Base-by-base conservation (phyloP, 2,329 filamentous ascomycete genomes). In the Fusarium paranaense region DNA sequence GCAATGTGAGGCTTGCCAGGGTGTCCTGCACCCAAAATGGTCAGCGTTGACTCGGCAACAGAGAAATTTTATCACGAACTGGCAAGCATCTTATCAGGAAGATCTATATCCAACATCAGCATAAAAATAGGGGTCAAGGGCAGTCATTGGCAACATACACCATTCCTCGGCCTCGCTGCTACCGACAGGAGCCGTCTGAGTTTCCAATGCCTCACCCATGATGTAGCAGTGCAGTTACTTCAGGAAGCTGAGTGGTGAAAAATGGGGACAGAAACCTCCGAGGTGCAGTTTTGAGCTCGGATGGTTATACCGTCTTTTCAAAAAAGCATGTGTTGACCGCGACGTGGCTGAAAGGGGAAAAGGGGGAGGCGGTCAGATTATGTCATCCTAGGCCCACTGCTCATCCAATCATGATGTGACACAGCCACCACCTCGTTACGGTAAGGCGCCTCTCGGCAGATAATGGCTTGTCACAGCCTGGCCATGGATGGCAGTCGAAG, bases 41-140 rank as follows among this genome's bases (percentile, higher is more conserved):
- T 75, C 47, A 75, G 70, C 58, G 57, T n/a, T 20, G 32, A 57
- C 11, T 47, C 25, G 30, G 13, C 27, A 30, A 52, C 22, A 40
- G n/a, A 27, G 35, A 11, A 27, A 6, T n/a, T 30, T 64, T 16
- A 60, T 52, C 22, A 74, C 72, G 45, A 70, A 74, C 73, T 64
- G 35, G 70, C 61, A 30, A 75, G 73, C 73, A 75, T 75, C 9
- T 69, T 75, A 50, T 75, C 72, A 64, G 73, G 73, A 22, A 64
- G 56, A 30, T 75, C 73, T 75, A 62, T 45, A 30, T 18, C 54
- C 37, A 38, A 33, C 62, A 52, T 33, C 50, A 64, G 56, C 30
- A 18, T 22, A 4, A 14, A 8, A 32, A 27, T n/a, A 9, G 11
- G 62, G 45, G 57, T 2, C 10, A 57, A 25, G 57, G 18, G 30